Conservation (phyloP, 2,329 filamentous ascomycete species). For the Venturia nashicola region DNA sequence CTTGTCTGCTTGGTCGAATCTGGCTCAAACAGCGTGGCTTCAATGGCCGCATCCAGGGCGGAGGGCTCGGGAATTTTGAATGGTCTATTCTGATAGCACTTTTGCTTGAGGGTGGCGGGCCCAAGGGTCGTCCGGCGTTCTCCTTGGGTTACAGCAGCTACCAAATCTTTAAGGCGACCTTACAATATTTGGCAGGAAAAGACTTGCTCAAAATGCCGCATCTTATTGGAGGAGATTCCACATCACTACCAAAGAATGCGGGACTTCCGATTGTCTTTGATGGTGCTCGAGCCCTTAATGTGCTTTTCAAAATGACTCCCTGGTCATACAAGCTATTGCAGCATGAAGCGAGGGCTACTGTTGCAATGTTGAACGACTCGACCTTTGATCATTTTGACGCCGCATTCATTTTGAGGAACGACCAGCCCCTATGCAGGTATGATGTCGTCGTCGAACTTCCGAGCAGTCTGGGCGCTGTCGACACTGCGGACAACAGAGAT, state of each 20-base stretch:
- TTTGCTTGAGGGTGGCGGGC: conserved; percentile 64
- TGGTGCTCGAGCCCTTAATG: conserved; percentile 58
- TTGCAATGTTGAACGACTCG: conserved; percentile 62
- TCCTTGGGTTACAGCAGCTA: conserved; percentile 77
- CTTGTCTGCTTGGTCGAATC: conserved; percentile 71
- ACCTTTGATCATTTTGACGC: conserved; percentile 70
- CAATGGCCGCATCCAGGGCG: conserved; percentile 51
- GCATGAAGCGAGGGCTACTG: conserved; percentile 60
- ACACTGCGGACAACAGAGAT: background rate
- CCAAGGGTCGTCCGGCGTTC: conserved; percentile 57
- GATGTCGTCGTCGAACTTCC: conserved; percentile 38
- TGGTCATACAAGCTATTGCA: conserved; percentile 70
- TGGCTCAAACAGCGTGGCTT: conserved; percentile 89
- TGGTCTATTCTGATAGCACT: conserved; percentile 74
- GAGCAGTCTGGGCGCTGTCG: background rate
- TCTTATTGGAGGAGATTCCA: conserved; percentile 28
- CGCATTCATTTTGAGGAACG: conserved; percentile 59
- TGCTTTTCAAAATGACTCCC: conserved; percentile 79
- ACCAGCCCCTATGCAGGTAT: conserved; percentile 40
- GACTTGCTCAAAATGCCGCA: conserved; percentile 56
- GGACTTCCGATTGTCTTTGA: conserved; percentile 66
- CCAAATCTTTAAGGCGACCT: conserved; percentile 83
- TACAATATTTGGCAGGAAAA: conserved; percentile 73
- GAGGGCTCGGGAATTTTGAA: conserved; percentile 89
- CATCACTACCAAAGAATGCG: conserved; percentile 26